These are phyloP conservation scores for Beta corolliflora DNA, from an alignment of 179 eudicot species.

Conservation along the genomic window DNA sequence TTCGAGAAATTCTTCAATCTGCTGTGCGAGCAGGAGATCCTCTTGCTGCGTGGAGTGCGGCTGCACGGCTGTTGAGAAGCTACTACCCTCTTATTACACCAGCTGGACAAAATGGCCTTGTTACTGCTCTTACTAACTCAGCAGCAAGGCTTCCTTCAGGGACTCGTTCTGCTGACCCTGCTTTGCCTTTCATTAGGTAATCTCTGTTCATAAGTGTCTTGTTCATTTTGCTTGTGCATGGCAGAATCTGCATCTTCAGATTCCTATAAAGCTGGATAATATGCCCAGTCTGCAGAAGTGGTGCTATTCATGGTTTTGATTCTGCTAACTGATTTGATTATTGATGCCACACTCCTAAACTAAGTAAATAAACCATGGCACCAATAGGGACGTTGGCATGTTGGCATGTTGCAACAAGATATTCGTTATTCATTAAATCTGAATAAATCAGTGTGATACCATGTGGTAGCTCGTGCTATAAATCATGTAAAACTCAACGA, in stretches of 20 bases:
- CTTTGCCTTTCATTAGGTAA: conserved; percentile 94
- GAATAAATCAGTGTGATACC: background rate
- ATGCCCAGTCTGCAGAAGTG: background rate
- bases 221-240: conserved; percentile 2
- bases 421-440: background rate
- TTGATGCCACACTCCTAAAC: background rate
- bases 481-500: no score
- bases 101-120: conserved; percentile 91
- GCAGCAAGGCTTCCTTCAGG: conserved; percentile 92
- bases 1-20: conserved; percentile 89
- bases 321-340: background rate
- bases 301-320: background rate
- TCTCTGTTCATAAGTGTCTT: background rate
- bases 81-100: conserved; percentile 97
- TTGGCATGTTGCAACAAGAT: conserved; percentile 7
- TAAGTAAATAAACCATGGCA: background rate
- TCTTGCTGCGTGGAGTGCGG: conserved; percentile 99
- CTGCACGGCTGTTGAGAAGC: conserved; percentile 92
- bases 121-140: conserved; percentile 77
- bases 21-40: conserved; percentile 99
- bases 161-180: conserved; percentile 95
- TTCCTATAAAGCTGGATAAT: background rate
- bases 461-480: background rate
- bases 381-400: background rate
- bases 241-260: background rate